These are phyloP conservation scores for Phyllosticta paracitricarpa DNA, from an alignment of 2,329 filamentous ascomycete genomes.

Conservation along the genomic window DNA sequence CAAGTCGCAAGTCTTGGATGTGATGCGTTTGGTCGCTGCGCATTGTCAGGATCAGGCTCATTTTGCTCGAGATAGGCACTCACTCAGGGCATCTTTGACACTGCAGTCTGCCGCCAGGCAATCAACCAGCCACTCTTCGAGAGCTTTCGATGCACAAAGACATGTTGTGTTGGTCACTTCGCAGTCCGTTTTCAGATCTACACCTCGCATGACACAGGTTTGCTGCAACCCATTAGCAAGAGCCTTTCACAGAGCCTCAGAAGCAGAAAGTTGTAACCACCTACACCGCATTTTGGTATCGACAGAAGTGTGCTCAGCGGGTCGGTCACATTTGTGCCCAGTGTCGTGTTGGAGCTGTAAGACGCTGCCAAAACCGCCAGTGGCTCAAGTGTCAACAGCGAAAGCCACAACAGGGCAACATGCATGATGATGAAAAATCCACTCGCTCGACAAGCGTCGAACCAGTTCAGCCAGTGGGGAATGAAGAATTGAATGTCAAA, in stretches of 20 bases:
- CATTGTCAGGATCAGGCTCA: neutral
- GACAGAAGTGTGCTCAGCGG: neutral
- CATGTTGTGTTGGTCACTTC: neutral
- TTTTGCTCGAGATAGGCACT: neutral
- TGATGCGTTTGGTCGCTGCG: conserved; percentile 34
- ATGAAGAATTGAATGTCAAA: neutral
- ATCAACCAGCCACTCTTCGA: neutral
- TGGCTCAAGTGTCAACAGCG: neutral
- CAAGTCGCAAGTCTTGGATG: conserved; percentile 28
- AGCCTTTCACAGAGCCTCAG: neutral
- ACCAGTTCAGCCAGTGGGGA: neutral
- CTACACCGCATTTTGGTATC: neutral
- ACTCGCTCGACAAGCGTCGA: neutral
- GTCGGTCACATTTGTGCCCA: neutral
- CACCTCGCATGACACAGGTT: neutral
- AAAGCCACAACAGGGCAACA: neutral
- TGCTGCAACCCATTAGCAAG: neutral
- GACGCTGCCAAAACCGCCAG: neutral
- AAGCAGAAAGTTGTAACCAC: neutral
- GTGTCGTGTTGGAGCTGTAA: neutral
- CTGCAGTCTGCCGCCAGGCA: neutral
- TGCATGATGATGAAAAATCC: neutral
- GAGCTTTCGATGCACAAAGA: neutral
- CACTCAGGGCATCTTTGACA: conserved; percentile 4
- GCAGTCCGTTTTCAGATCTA: neutral